A percentile compares a stretch with the other conserved stretches of the same genome.
These are phyloP conservation scores for Tylopilus balloui DNA, from an alignment of 768 basidiomycete species.

Conservation along the genomic window DNA sequence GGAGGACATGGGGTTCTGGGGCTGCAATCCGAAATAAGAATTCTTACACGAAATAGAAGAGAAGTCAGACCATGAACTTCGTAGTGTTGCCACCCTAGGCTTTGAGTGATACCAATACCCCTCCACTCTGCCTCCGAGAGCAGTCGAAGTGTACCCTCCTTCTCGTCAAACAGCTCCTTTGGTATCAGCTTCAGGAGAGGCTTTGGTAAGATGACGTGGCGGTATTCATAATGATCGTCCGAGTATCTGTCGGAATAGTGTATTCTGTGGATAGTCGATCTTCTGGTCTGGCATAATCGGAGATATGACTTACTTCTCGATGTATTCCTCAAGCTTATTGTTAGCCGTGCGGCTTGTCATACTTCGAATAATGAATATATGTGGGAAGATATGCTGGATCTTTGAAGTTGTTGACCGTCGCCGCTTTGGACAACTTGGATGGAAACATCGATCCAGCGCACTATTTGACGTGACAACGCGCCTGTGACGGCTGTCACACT, in stretches of 20 bases:
- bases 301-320: conserved; percentile 57
- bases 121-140: conserved; percentile 90
- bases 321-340: conserved; percentile 68
- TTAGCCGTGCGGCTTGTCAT: conserved; percentile 37
- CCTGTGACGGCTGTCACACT: conserved; percentile 25
- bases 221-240: conserved; percentile 91
- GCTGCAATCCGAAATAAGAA: conserved; percentile 41
- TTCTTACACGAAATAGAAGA: neutral
- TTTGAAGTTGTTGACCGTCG: neutral
- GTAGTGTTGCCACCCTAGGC: conserved; percentile 95
- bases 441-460: conserved; percentile 7
- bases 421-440: neutral
- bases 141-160: conserved; percentile 76
- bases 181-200: conserved; percentile 92
- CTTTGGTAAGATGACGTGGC: conserved; percentile 95
- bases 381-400: conserved; percentile 1
- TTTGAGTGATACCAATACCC: conserved; percentile 93
- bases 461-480: conserved; percentile 27
- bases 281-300: conserved; percentile 15
- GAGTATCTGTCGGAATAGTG: conserved; percentile 90
- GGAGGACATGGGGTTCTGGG: conserved; percentile 89
- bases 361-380: conserved; percentile 8
- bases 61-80: conserved; percentile 82
- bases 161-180: conserved; percentile 74
- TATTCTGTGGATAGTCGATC: conserved; percentile 47